Evolutionary conservation across 805 yeast species (phyloP).

Genomic region (Metschnikowia gelsemii): DNA sequence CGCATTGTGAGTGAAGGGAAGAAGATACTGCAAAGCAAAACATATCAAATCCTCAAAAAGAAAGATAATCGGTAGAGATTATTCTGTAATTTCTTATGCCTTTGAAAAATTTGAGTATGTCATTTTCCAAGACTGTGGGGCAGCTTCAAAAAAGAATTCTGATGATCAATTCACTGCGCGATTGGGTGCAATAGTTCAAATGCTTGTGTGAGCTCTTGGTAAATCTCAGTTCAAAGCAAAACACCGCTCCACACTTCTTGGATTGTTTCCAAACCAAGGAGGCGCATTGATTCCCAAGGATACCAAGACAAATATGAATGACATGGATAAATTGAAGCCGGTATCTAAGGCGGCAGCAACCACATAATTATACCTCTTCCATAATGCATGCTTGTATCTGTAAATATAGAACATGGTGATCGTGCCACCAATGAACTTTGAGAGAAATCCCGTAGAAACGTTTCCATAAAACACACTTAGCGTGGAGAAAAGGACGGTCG

Average conservation of each 20-base stretch:
- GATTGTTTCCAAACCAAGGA: constrained; percentile 52
- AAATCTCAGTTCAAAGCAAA: constrained; percentile 31
- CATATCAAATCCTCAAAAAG: too few species aligned
- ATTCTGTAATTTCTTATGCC: too few species aligned
- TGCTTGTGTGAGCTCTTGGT: not conserved
- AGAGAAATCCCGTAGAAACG: constrained; percentile 48
- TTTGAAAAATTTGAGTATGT: too few species aligned
- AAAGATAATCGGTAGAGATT: too few species aligned
- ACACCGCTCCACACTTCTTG: constrained; percentile 44
- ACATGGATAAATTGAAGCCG: constrained; percentile 45
- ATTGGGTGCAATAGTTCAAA: too few species aligned
- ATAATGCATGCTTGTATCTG: constrained; percentile 37
- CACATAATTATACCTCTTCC: constrained; percentile 47
- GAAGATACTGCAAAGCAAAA: too few species aligned
- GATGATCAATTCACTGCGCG: too few species aligned
- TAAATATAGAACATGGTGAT: constrained; percentile 46
- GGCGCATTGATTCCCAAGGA: constrained; percentile 34
- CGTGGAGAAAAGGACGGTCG: constrained; percentile 49
- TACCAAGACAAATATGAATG: constrained; percentile 39
- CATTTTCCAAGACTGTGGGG: too few species aligned
- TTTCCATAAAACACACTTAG: constrained; percentile 51
- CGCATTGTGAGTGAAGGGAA: too few species aligned
- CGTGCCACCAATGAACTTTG: constrained; percentile 49
- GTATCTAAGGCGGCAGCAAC: constrained; percentile 54
- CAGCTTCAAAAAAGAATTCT: too few species aligned